Percentiles rank a stretch among this genome's conserved stretches.
These are phyloP conservation scores for Xerocomus minutiporus DNA, from an alignment of 1,284 basidiomycete species.

Conservation along the genomic window DNA sequence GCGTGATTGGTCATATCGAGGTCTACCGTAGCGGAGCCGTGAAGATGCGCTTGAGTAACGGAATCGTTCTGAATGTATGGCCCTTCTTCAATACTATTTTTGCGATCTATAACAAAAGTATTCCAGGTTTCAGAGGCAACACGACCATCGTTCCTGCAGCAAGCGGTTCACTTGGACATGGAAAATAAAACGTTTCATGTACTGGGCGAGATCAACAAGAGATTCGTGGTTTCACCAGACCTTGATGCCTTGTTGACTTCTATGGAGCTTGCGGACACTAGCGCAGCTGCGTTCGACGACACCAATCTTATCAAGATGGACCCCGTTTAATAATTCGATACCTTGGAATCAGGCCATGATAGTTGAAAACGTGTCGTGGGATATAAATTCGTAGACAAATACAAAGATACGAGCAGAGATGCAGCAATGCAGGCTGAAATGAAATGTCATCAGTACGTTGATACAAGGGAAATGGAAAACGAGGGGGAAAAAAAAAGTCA, in stretches of 20 bases:
- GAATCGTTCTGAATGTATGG: slow-evolving; percentile 77
- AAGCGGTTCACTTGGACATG: slow-evolving; percentile 74
- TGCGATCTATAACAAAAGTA: slow-evolving; percentile 4
- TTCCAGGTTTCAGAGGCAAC: slow-evolving; percentile 77
- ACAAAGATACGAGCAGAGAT: not conserved
- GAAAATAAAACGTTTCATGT: slow-evolving; percentile 59
- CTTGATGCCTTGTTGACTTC: slow-evolving; percentile 73
- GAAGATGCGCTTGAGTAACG: slow-evolving; percentile 78
- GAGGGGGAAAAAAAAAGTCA: slow-evolving; percentile 32
- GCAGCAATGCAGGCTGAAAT: slow-evolving; percentile 1
- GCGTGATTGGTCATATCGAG: slow-evolving; percentile 77
- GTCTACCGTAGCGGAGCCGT: slow-evolving; percentile 82
- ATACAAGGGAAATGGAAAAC: not conserved
- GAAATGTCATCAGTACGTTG: slow-evolving; percentile 9
- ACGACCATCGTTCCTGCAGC: slow-evolving; percentile 86
- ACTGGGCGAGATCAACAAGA: slow-evolving; percentile 81
- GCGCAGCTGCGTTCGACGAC: slow-evolving; percentile 38
- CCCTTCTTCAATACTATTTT: slow-evolving; percentile 2
- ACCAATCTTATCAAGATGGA: slow-evolving; percentile 60
- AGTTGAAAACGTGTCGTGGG: too few relatives aligned
- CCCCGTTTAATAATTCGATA: not conserved
- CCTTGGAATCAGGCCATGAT: too few relatives aligned
- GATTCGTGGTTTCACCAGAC: slow-evolving; percentile 84
- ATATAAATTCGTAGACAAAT: not conserved
- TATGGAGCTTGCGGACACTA: slow-evolving; percentile 53